phyloP scores from a whole-genome alignment of 129 eudicot genomes.

The Heracleum sosnowskyi region DNA sequence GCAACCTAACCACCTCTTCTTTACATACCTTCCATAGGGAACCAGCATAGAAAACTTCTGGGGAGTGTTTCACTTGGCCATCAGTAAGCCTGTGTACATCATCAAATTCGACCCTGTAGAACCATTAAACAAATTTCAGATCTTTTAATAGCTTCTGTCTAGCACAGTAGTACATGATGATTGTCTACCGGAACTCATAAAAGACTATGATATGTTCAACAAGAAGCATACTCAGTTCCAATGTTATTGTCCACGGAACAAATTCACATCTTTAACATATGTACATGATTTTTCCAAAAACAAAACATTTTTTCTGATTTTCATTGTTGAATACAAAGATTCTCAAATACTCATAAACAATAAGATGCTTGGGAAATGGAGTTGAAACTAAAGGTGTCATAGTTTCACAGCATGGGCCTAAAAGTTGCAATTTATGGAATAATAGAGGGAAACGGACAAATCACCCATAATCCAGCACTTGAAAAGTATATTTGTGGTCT shows the following conservation, averaged over 20 bases:
- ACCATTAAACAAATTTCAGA: constrained; percentile 18
- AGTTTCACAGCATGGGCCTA: not conserved
- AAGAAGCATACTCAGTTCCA: not conserved
- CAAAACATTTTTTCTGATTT: too few species aligned
- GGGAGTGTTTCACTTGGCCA: constrained; percentile 99
- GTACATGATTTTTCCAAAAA: too few species aligned
- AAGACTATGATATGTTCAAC: not conserved
- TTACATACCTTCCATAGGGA: constrained; percentile 86
- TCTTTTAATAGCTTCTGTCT: constrained; percentile 2
- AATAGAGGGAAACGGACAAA: not conserved
- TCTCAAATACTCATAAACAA: too few species aligned
- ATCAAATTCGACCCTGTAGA: constrained; percentile 72
- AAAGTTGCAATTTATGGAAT: not conserved
- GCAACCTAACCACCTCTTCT: constrained; percentile 3
- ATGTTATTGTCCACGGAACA: not conserved
- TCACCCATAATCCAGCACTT: constrained; percentile 1
- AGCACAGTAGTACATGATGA: not conserved
- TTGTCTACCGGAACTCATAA: not conserved
- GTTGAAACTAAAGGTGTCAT: not conserved
- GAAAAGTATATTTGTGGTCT: not conserved
- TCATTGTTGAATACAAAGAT: too few species aligned
- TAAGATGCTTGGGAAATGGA: not conserved
- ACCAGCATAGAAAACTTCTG: constrained; percentile 95
- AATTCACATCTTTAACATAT: not conserved
- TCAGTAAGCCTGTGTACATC: constrained; percentile 88